Evolutionary conservation across 2,329 filamentous ascomycete species (phyloP), one percentile per base, ranked within the genome.

Genomic region (Ophiosphaerella herpotricha): DNA sequence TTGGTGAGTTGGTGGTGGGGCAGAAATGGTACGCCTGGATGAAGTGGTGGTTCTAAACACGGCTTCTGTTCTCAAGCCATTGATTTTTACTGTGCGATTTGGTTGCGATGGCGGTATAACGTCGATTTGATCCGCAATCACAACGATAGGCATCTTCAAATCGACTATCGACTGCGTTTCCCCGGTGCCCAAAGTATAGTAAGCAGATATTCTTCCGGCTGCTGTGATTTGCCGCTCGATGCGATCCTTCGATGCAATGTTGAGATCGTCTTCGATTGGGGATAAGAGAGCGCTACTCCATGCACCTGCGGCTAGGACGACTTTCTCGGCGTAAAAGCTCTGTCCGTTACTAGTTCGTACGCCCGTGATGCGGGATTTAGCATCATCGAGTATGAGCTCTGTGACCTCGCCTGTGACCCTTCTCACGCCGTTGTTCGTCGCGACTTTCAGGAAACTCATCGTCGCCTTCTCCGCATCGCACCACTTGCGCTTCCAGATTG

Each of bases 131-230:
- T 70, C 74, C 0, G 77, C 77, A 47, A 78, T 77, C 7, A 80
- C 74, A 9, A 86, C 72, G 0, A 86, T 81, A 0, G 85, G 84
- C 33, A 83, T 76, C 57, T 34, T 75, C 66, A 48, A 83, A 79
- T 59, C 74, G 71, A 43, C 77, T 63, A 60, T 77, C 75, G 40
- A 34, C 18, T 48, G 59, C 0, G 58, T 54, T 54, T 85, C 80
- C 9, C 73, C 70, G 1, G 78, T 72, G 5, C 77, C 75, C 6
- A 87, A 75, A 31, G 77, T 75, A 23, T 81, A 80, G 70, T 85
- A 82, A 0, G 81, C 83, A 0, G 83, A 83, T 2, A 80, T 80
- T 13, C 86, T 82, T 1, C 82, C 85, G 0, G 83, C 83, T 4
- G 84, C 83, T 37, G 76, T 72, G 14, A 80, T 73, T 55, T 87